Evolutionary conservation across 768 basidiomycete species (phyloP).

Genomic region (Suillus americanus): DNA sequence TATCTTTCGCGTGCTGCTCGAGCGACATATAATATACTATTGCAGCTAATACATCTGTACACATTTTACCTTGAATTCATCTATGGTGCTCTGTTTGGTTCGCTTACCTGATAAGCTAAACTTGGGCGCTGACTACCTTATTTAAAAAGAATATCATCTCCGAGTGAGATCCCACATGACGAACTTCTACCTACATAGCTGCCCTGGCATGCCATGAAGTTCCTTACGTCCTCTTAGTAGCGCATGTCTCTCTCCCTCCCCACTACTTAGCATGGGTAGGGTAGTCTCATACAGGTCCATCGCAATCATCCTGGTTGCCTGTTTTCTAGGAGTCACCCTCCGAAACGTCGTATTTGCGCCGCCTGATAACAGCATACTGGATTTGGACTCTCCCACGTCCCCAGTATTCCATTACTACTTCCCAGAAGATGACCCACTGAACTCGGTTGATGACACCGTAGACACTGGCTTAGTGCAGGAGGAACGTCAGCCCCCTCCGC

Average conservation of each 20-base stretch:
- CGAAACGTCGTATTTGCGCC: neutral
- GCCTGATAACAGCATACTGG: neutral
- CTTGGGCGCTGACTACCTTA: neutral
- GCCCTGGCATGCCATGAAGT: neutral
- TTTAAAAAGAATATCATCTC: neutral
- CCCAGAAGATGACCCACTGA: neutral
- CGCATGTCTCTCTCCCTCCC: neutral
- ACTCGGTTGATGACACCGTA: neutral
- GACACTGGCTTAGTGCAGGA: neutral
- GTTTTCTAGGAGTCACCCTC: constrained; percentile 1
- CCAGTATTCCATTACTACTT: neutral
- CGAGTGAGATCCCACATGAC: neutral
- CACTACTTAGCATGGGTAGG: neutral
- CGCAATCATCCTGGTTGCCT: neutral
- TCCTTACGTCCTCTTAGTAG: neutral
- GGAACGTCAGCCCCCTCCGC: neutral
- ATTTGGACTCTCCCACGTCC: neutral
- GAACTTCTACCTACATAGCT: neutral
- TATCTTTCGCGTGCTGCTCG: neutral
- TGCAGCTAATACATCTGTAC: constrained; percentile 2
- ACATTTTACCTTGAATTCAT: no score
- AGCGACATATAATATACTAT: constrained; percentile 2
- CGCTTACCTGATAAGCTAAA: neutral
- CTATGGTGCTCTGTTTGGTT: no score
- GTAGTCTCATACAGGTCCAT: constrained; percentile 1